A percentile compares a stretch with the other conserved stretches of the same genome.
Evolutionary conservation across 768 basidiomycete species (phyloP).

Genomic region (Daedalea quercina): DNA sequence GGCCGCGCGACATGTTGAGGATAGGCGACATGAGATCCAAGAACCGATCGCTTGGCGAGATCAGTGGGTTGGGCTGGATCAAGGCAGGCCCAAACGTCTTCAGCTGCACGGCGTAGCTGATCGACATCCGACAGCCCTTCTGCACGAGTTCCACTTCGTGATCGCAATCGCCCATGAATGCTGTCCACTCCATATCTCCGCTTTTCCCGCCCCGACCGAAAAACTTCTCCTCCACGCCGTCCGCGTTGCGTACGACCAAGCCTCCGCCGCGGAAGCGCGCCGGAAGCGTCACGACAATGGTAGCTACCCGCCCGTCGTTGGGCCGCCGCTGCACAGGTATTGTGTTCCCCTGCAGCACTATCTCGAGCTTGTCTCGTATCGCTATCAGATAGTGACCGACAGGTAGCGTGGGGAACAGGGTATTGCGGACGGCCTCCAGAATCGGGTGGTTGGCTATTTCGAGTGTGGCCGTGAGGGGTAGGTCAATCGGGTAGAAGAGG

Average conservation of each 20-base stretch:
- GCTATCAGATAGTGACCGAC: conserved; percentile 65
- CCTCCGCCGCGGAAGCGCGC: conserved; percentile 68
- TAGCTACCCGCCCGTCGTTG: conserved; percentile 66
- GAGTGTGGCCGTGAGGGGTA: conserved; percentile 68
- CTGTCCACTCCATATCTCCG: conserved; percentile 73
- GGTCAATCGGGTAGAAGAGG: conserved; percentile 64
- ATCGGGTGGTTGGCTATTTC: conserved; percentile 80
- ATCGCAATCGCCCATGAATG: conserved; percentile 68
- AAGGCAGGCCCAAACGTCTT: conserved; percentile 55
- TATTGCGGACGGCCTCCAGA: conserved; percentile 64
- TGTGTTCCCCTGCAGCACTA: conserved; percentile 53
- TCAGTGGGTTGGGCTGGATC: conserved; percentile 51
- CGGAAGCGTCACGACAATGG: conserved; percentile 67
- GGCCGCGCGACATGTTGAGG: conserved; percentile 64
- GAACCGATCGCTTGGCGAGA: conserved; percentile 68
- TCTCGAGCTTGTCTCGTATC: conserved; percentile 62
- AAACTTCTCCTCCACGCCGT: conserved; percentile 56
- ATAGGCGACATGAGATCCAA: conserved; percentile 67
- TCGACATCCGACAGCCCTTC: conserved; percentile 60
- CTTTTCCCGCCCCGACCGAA: conserved; percentile 52
- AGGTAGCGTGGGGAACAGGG: conserved; percentile 68
- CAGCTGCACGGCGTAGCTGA: conserved; percentile 68
- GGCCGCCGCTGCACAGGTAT: conserved; percentile 50
- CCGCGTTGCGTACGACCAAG: conserved; percentile 48
- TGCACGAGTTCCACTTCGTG: conserved; percentile 67